A percentile compares a stretch with the other conserved stretches of the same genome.
Evolutionary conservation across 164 flowering plant genomes (phyloP).

Genomic region (Umbilicus rupestris): DNA sequence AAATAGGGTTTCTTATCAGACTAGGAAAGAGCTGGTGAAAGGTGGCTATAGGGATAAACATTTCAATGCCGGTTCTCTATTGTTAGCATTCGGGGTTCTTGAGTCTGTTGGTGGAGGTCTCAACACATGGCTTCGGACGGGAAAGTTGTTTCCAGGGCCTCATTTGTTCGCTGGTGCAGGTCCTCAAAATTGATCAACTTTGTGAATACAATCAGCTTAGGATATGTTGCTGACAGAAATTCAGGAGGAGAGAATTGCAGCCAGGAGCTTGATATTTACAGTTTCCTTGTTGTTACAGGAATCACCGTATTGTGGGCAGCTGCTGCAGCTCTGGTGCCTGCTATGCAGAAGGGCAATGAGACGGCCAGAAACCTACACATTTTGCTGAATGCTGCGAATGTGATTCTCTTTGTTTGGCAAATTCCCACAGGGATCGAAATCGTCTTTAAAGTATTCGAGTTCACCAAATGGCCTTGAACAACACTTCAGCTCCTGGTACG

Average conservation of each 20-base stretch:
- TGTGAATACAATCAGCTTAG: not conserved
- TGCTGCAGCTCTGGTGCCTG: constrained; percentile 88
- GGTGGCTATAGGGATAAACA: constrained; percentile 78
- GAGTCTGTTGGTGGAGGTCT: constrained; percentile 69
- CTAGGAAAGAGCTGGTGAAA: constrained; percentile 75
- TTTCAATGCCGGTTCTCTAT: constrained; percentile 82
- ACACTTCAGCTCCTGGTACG: not conserved
- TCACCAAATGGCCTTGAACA: constrained; percentile 80
- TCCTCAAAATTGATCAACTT: constrained; percentile 9
- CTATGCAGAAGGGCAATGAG: constrained; percentile 92
- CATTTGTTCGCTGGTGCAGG: constrained; percentile 96
- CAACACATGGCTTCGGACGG: constrained; percentile 80
- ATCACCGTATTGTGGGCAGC: constrained; percentile 95
- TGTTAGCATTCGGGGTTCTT: constrained; percentile 73
- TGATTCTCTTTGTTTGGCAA: constrained; percentile 69
- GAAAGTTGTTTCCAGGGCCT: constrained; percentile 92
- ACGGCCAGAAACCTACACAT: constrained; percentile 92
- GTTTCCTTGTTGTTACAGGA: constrained; percentile 26
- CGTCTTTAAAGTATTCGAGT: constrained; percentile 72
- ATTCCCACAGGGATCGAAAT: constrained; percentile 90
- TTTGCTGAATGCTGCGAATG: constrained; percentile 63
- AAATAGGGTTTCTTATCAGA: constrained; percentile 47
- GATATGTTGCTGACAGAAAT: not conserved
- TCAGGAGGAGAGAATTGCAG: not conserved
- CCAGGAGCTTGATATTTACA: not conserved